Percentiles rank a stretch among this genome's conserved stretches.
These are phyloP conservation scores for Monosporozyma siamensis DNA, from an alignment of 805 yeast species.

Conservation along the genomic window DNA sequence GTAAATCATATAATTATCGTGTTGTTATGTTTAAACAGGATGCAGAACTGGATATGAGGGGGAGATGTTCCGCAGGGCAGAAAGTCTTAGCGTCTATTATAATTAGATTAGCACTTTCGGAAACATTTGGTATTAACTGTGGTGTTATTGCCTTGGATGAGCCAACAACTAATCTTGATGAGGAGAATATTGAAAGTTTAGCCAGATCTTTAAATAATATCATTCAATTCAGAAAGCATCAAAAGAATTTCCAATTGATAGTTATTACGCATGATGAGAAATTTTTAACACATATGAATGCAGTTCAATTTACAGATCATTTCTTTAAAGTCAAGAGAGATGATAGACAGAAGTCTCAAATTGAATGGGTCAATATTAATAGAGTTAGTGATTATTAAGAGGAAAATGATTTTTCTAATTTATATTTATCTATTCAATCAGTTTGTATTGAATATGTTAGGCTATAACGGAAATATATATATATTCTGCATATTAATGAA, in stretches of 20 bases:
- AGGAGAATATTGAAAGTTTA: constrained; percentile 77
- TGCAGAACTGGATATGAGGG: constrained; percentile 93
- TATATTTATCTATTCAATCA: no score
- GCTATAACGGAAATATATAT: no score
- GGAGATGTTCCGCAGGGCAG: constrained; percentile 97
- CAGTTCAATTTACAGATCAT: constrained; percentile 75
- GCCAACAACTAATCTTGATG: constrained; percentile 93
- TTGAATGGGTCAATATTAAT: constrained; percentile 45
- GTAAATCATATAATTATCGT: constrained; percentile 77
- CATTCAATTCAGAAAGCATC: constrained; percentile 63
- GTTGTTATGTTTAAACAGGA: constrained; percentile 93
- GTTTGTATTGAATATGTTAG: no score
- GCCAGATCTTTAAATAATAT: constrained; percentile 72
- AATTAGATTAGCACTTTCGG: constrained; percentile 85
- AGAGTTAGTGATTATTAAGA: constrained; percentile 25
- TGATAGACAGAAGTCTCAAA: constrained; percentile 70
- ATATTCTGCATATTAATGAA: no score
- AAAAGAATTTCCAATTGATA: constrained; percentile 84
- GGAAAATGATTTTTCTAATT: no score
- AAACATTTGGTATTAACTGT: constrained; percentile 89
- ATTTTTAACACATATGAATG: constrained; percentile 77
- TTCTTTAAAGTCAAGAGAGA: constrained; percentile 77
- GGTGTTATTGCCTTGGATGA: constrained; percentile 96
- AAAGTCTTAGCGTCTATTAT: constrained; percentile 88
- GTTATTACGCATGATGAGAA: constrained; percentile 96